These are phyloP conservation scores for Stephanodiscus minutulus DNA, from an alignment of 108 stramenopile genomes.

Conservation along the genomic window DNA sequence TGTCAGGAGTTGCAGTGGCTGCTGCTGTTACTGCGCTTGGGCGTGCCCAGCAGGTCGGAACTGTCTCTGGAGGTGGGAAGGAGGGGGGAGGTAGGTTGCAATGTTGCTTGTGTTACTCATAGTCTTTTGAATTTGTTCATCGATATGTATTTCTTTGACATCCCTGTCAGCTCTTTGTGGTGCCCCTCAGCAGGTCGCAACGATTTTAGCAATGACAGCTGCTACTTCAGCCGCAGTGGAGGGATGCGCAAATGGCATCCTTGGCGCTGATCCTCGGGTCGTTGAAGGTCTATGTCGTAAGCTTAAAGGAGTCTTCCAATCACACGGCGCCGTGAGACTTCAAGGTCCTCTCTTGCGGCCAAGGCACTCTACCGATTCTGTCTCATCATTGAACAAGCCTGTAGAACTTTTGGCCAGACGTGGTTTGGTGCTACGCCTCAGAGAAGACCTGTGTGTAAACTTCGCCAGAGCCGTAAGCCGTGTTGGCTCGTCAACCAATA, in stretches of 20 bases:
- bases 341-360: slow-evolving; percentile 67
- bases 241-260: slow-evolving; percentile 56
- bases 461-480: slow-evolving; percentile 81
- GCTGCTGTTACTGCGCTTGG: slow-evolving; percentile 69
- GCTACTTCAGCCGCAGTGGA: slow-evolving; percentile 68
- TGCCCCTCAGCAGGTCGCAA: slow-evolving; percentile 61
- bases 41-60: slow-evolving; percentile 60
- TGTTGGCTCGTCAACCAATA: slow-evolving; percentile 62
- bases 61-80: slow-evolving; percentile 57
- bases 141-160: background rate
- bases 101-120: background rate
- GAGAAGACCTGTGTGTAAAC: slow-evolving; percentile 70
- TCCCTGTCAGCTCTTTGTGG: slow-evolving; percentile 51
- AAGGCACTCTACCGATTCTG: slow-evolving; percentile 24
- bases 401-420: slow-evolving; percentile 67
- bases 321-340: slow-evolving; percentile 76
- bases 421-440: slow-evolving; percentile 57
- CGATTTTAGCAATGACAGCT: slow-evolving; percentile 67
- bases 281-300: slow-evolving; percentile 54
- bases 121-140: background rate
- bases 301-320: slow-evolving; percentile 56
- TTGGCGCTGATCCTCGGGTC: slow-evolving; percentile 73
- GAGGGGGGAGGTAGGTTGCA: slow-evolving; percentile 57
- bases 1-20: slow-evolving; percentile 68
- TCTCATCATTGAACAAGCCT: slow-evolving; percentile 47